These are phyloP conservation scores for Thielaviopsis ethacetica DNA, from an alignment of 2,329 filamentous ascomycete species.

Conservation along the genomic window DNA sequence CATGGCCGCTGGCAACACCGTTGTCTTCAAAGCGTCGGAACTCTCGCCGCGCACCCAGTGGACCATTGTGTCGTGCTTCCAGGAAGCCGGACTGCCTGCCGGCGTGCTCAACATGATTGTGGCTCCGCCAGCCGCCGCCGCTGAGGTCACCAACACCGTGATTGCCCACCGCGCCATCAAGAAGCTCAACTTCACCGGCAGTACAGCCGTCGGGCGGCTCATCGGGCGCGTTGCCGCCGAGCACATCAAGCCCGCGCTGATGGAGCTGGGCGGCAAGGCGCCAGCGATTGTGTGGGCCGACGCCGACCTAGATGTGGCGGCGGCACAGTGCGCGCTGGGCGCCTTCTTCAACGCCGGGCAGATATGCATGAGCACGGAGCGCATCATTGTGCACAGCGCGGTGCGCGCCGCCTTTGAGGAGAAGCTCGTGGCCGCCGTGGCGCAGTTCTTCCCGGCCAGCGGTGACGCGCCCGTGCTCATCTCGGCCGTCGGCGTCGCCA, in stretches of 20 bases:
- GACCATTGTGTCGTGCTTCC: constrained; percentile 45
- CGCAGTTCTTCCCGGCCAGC: constrained; percentile 33
- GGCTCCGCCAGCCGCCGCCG: constrained; percentile 46
- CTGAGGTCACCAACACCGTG: constrained; percentile 47
- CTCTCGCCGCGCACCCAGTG: constrained; percentile 46
- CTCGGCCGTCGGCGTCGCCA: constrained; percentile 45
- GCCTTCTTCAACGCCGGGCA: constrained; percentile 62
- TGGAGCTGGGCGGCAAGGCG: constrained; percentile 75
- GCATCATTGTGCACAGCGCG: constrained; percentile 42
- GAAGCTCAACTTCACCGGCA: constrained; percentile 80
- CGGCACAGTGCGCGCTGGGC: constrained; percentile 49
- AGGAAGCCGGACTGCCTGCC: constrained; percentile 58
- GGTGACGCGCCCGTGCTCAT: constrained; percentile 54
- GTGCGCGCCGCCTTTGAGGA: constrained; percentile 30
- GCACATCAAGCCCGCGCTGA: constrained; percentile 59
- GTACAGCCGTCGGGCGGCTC: constrained; percentile 55
- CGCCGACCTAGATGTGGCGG: constrained; percentile 58
- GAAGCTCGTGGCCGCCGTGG: constrained; percentile 24
- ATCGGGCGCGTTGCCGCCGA: constrained; percentile 55
- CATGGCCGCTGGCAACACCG: constrained; percentile 63
- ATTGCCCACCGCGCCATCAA: constrained; percentile 51
- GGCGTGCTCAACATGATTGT: constrained; percentile 63
- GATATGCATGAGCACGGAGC: constrained; percentile 75
- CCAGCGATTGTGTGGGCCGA: constrained; percentile 66
- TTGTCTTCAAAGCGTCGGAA: constrained; percentile 58